A percentile compares a stretch with the other conserved stretches of the same genome.
phyloP scores from a whole-genome alignment of 108 stramenopile species.

The Nitzschia putrida region DNA sequence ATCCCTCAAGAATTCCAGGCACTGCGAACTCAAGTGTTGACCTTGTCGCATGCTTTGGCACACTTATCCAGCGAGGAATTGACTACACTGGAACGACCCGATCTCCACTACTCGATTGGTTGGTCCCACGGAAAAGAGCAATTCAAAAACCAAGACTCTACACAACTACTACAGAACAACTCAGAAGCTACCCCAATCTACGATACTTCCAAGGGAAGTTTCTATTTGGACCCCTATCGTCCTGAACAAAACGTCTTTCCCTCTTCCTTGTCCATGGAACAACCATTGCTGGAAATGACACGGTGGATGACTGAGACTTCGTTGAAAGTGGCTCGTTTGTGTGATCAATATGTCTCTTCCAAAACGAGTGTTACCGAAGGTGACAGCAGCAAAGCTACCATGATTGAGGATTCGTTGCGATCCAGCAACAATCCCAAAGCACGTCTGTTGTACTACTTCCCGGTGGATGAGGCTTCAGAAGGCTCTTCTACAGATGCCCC shows the following conservation, averaged over 20 bases:
- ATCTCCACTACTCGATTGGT: slow-evolving; percentile 82
- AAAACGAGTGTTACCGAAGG: neutral
- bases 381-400: neutral
- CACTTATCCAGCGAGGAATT: slow-evolving; percentile 45
- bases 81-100: slow-evolving; percentile 56
- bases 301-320: slow-evolving; percentile 74
- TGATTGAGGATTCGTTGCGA: slow-evolving; percentile 16
- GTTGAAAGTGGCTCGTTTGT: slow-evolving; percentile 61
- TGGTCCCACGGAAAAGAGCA: slow-evolving; percentile 93
- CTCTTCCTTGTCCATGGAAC: slow-evolving; percentile 68
- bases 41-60: slow-evolving; percentile 67
- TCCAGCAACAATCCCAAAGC: slow-evolving; percentile 62
- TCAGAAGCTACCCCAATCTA: slow-evolving; percentile 11
- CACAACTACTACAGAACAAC: neutral
- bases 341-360: slow-evolving; percentile 36
- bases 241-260: slow-evolving; percentile 87
- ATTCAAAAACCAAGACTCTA: slow-evolving; percentile 48
- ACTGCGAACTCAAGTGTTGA: slow-evolving; percentile 51
- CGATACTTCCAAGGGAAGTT: slow-evolving; percentile 89
- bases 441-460: slow-evolving; percentile 93
- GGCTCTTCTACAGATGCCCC: slow-evolving; percentile 7
- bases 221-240: slow-evolving; percentile 89
- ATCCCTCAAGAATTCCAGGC: slow-evolving; percentile 43
- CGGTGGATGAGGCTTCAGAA: slow-evolving; percentile 19
- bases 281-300: slow-evolving; percentile 73